Conservation (phyloP, 768 basidiomycete genomes). For the Trametes punicea region DNA sequence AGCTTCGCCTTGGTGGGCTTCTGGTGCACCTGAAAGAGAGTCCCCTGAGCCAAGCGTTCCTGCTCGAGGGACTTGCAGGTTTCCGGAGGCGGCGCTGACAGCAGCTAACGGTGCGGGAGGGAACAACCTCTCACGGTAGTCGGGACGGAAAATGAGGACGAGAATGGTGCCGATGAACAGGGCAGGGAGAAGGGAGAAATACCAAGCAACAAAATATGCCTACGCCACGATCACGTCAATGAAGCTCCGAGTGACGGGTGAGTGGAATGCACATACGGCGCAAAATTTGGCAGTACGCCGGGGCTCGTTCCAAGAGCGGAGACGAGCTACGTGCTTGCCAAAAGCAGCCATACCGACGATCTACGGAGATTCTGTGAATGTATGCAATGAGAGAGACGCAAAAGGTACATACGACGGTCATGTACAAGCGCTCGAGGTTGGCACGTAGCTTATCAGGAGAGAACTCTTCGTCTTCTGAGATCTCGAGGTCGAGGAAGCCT, state of each 20-base stretch:
- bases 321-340: constrained; percentile 36
- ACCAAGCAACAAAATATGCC: constrained; percentile 39
- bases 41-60: constrained; percentile 32
- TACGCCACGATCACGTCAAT: neutral
- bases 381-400: neutral
- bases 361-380: constrained; percentile 7
- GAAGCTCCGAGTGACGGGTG: too few species aligned
- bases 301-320: constrained; percentile 41
- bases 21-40: constrained; percentile 34
- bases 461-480: constrained; percentile 39
- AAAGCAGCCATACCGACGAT: constrained; percentile 32
- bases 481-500: constrained; percentile 38
- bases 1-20: constrained; percentile 36
- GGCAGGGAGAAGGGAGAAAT: constrained; percentile 34
- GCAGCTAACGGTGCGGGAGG: constrained; percentile 35
- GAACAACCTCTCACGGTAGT: constrained; percentile 34
- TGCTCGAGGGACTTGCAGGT: constrained; percentile 34
- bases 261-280: constrained; percentile 21
- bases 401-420: constrained; percentile 32
- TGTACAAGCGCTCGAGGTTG: constrained; percentile 40
- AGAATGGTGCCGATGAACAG: constrained; percentile 31
- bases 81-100: constrained; percentile 31
- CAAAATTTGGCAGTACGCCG: constrained; percentile 30
- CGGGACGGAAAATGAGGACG: constrained; percentile 37
- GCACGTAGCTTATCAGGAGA: constrained; percentile 41